These are phyloP conservation scores for Hypoxylon cercidicola DNA, from an alignment of 495 filamentous ascomycete genomes.

Conservation along the genomic window DNA sequence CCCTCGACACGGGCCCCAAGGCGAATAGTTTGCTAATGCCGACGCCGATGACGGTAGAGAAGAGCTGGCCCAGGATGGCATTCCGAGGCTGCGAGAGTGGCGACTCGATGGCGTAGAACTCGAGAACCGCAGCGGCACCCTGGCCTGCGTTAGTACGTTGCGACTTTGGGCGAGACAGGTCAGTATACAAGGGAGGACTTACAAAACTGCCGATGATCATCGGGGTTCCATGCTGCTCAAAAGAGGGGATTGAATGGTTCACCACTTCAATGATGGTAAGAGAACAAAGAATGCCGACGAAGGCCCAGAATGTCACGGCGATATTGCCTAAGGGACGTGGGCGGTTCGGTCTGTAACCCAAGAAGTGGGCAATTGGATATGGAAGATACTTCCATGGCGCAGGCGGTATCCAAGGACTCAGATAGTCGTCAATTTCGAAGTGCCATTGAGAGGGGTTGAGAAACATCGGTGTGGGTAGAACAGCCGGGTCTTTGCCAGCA, in stretches of 20 bases:
- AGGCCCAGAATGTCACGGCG: conserved; percentile 60
- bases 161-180: not conserved
- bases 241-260: conserved; percentile 47
- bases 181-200: conserved; percentile 24
- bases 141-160: conserved; percentile 17
- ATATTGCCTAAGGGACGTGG: conserved; percentile 59
- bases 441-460: conserved; percentile 51
- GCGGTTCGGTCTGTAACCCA: conserved; percentile 59
- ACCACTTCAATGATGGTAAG: conserved; percentile 58
- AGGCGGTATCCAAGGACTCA: conserved; percentile 70
- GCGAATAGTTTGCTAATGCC: conserved; percentile 77
- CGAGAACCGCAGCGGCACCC: conserved; percentile 82
- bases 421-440: conserved; percentile 72
- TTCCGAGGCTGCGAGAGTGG: conserved; percentile 88
- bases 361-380: conserved; percentile 57
- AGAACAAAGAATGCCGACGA: conserved; percentile 61
- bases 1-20: conserved; percentile 62
- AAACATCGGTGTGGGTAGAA: conserved; percentile 23
- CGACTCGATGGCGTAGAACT: conserved; percentile 79
- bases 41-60: conserved; percentile 75
- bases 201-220: conserved; percentile 65
- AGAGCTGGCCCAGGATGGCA: conserved; percentile 74
- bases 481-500: not conserved
- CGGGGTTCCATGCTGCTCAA: conserved; percentile 52
- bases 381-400: conserved; percentile 60